phyloP scores from a whole-genome alignment of 2,329 filamentous ascomycete genomes.

The Colletotrichum caudatum region DNA sequence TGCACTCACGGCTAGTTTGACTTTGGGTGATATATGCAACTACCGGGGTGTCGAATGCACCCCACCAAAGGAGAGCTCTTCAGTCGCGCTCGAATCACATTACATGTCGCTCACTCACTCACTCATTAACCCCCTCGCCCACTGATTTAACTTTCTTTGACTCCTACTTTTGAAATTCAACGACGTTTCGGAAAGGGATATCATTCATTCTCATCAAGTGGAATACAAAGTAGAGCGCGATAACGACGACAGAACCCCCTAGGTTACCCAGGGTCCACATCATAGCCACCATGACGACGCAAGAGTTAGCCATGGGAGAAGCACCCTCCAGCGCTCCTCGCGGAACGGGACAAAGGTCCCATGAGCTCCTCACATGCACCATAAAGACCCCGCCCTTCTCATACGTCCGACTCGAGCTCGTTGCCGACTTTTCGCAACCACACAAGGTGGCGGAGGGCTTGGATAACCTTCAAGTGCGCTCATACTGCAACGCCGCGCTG shows the following conservation, averaged over 20 bases:
- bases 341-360: conserved; percentile 50
- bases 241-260: neutral
- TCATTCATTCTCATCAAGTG: neutral
- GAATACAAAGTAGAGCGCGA: neutral
- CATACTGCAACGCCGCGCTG: conserved; percentile 73
- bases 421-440: conserved; percentile 45
- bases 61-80: conserved; percentile 17
- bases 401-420: conserved; percentile 68
- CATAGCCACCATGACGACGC: conserved; percentile 29
- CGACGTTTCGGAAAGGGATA: neutral
- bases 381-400: conserved; percentile 65
- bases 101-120: conserved; percentile 26
- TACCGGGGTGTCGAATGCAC: neutral
- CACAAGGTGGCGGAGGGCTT: conserved; percentile 50
- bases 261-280: neutral
- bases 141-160: neutral
- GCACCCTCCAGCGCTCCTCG: conserved; percentile 15
- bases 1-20: neutral
- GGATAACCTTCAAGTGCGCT: conserved; percentile 72
- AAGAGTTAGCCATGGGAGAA: conserved; percentile 17
- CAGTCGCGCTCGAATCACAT: conserved; percentile 30
- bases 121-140: neutral
- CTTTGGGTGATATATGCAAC: conserved; percentile 11
- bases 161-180: conserved; percentile 6
- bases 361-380: conserved; percentile 64